phyloP scores from a whole-genome alignment of 371 early-diverging fungal genomes.

The Blastocladiella emersonii region DNA sequence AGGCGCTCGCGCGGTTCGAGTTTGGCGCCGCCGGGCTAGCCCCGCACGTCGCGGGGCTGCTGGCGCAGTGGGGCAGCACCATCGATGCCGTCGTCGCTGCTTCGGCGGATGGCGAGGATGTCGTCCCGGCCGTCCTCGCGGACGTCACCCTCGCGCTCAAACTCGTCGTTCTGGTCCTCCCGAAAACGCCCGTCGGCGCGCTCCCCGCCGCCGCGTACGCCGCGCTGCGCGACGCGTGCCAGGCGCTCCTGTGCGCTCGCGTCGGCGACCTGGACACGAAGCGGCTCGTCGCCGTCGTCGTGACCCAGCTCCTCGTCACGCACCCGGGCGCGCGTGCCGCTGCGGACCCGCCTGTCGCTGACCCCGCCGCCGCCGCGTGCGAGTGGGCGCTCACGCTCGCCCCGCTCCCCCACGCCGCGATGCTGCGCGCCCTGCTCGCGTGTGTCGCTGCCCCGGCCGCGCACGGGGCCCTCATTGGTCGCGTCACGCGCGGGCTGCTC shows the following conservation, averaged over 20 bases:
- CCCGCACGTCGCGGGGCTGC: too few species aligned
- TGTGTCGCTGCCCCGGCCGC: not conserved
- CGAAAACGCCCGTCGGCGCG: too few species aligned
- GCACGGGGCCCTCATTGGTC: not conserved
- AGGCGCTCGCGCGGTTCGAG: not conserved
- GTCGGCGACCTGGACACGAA: not conserved
- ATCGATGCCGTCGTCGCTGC: too few species aligned
- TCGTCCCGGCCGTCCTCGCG: too few species aligned
- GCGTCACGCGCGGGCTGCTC: not conserved
- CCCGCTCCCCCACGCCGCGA: not conserved
- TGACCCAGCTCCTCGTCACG: not conserved
- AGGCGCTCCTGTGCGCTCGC: not conserved
- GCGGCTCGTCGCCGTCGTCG: not conserved
- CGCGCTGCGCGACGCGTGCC: not conserved
- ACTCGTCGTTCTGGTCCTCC: too few species aligned
- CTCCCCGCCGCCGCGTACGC: too few species aligned
- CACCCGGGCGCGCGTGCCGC: not conserved
- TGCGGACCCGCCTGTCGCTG: not conserved
- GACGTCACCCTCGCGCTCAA: too few species aligned
- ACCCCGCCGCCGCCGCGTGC: not conserved
- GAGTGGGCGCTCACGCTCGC: not conserved
- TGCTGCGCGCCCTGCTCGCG: not conserved
- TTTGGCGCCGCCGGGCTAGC: too few species aligned
- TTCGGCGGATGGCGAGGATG: too few species aligned
- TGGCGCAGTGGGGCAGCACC: too few species aligned